These are phyloP conservation scores for Vigna unguiculata DNA, from an alignment of 306 rosid genomes.

Conservation along the genomic window DNA sequence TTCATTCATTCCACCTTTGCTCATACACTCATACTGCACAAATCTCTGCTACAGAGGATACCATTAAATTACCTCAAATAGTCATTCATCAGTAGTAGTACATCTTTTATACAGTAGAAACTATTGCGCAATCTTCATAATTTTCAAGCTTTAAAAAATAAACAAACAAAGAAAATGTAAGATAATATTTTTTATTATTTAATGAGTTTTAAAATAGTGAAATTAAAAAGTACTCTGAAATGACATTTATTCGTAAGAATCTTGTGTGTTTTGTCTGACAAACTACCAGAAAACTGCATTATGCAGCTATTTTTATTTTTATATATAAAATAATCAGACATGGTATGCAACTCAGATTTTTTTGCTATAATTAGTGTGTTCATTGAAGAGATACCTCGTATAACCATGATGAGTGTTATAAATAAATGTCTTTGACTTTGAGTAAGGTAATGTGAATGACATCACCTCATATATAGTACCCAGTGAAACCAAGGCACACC, in stretches of 20 bases:
- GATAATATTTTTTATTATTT: background rate
- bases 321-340: background rate
- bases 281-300: background rate
- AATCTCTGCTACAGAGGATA: background rate
- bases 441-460: background rate
- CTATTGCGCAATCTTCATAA: too few relatives aligned
- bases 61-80: background rate
- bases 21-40: background rate
- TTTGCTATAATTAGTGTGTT: slow-evolving; percentile 3
- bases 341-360: background rate
- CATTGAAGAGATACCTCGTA: background rate
- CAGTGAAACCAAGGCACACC: slow-evolving; percentile 15
- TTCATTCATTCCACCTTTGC: slow-evolving; percentile 27
- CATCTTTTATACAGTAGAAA: too few relatives aligned
- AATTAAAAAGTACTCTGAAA: background rate
- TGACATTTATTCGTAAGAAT: background rate
- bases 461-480: slow-evolving; percentile 16
- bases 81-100: background rate
- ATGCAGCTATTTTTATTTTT: background rate
- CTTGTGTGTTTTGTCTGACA: background rate
- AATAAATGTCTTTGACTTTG: background rate
- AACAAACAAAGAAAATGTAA: background rate
- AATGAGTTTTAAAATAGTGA: background rate
- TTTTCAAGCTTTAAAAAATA: background rate
- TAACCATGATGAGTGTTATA: background rate